Evolutionary conservation across 176 grass and related monocot genomes (phyloP), one percentile per base, ranked within the genome.

Genomic region (Zoysia japonica): DNA sequence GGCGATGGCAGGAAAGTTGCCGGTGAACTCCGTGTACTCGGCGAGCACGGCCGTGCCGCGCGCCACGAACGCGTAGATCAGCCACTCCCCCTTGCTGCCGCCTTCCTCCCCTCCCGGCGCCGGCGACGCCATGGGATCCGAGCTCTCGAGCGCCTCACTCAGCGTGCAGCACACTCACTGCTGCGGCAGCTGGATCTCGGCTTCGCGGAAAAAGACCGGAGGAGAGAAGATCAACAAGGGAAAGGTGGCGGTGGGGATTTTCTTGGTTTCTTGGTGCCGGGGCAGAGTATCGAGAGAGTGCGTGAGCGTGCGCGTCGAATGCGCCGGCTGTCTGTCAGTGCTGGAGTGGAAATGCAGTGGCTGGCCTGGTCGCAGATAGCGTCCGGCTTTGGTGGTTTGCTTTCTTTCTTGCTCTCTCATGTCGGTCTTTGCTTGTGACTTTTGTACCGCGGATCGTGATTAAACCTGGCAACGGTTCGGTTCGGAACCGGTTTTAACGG

Each of bases 1-100:
- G 0, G 94, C 91, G 68, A 97, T 91, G 53, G 91, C 87, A 47
- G 94, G 89, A 65, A 97, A 97, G 84, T 94, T 97, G 11, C 94
- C 94, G 46, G 94, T 97, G 83, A 85, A 94, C 83, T 97, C 94
- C 10, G 94, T 97, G 87, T 97, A 93, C 85, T 97, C 94, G 28
- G 91, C 85, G 55, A 97, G 77, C 63, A 97, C 94, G 19, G 93
- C 85, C 19, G 87, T 97, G 54, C 94, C 94, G 76, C 94, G 87
- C 68, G 94, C 89, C 47, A 94, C 94, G 91, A 97, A 97, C 19
- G 91, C 87, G 70, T 97, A 97, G 82, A 97, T 97, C 63, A 94
- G 83, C 89, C 94, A 91, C 45, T 92, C 86, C 55, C 66, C 85
- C 82, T 72, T 87, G 59, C 75, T 40, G 76, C 83, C 69, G 73